Percentiles rank a stretch among this genome's conserved stretches.
Evolutionary conservation across 495 filamentous ascomycete genomes (phyloP).

Genomic region (Lepraria neglecta): DNA sequence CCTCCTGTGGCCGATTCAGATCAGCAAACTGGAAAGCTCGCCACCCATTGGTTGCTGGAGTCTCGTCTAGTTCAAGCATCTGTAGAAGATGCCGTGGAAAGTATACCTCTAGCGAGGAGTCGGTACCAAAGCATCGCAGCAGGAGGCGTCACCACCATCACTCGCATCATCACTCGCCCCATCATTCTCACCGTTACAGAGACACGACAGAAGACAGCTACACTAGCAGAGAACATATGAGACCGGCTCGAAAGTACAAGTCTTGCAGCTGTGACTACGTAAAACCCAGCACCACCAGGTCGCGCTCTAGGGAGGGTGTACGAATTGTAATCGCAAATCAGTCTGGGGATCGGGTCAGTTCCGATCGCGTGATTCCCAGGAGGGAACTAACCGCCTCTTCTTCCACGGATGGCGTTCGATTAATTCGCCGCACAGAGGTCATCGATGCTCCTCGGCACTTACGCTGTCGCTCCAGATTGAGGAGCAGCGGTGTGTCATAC

Average conservation of each 20-base stretch:
- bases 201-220: conserved; percentile 20
- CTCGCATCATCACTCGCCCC: background rate
- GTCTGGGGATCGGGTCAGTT: conserved; percentile 5
- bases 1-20: conserved; percentile 27
- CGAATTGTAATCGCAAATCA: conserved; percentile 23
- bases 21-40: conserved; percentile 23
- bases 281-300: conserved; percentile 6
- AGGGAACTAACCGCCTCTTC: conserved; percentile 11
- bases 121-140: background rate
- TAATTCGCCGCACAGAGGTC: conserved; percentile 18
- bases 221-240: conserved; percentile 1
- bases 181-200: conserved; percentile 8
- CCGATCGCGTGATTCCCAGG: background rate
- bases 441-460: conserved; percentile 13
- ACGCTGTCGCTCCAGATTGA: conserved; percentile 11
- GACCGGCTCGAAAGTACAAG: conserved; percentile 6
- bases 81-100: conserved; percentile 25
- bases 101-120: conserved; percentile 27
- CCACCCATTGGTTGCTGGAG: conserved; percentile 22
- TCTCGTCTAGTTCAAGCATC: conserved; percentile 17
- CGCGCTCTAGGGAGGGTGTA: conserved; percentile 19
- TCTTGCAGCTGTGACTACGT: background rate
- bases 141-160: conserved; percentile 14
- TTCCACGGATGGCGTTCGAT: conserved; percentile 14
- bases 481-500: conserved; percentile 17